Evolutionary conservation across 768 basidiomycete species (phyloP).

Genomic region (Podaxis sp.): DNA sequence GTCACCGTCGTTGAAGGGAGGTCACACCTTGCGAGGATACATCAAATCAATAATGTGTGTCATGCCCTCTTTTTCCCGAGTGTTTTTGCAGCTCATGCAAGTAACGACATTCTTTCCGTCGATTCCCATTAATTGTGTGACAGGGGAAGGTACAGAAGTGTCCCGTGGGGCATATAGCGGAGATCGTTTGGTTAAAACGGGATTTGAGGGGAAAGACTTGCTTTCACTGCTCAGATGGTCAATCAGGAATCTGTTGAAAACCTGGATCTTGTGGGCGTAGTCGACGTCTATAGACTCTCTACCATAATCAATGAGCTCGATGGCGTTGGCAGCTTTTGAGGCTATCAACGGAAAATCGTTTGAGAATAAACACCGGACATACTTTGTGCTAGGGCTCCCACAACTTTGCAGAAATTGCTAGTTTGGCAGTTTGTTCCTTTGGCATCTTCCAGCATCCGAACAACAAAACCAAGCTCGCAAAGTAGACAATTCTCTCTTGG

Average conservation of each 20-base stretch:
- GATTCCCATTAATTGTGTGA: slow-evolving; percentile 84
- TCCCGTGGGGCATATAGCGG: slow-evolving; percentile 12
- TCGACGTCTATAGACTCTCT: slow-evolving; percentile 68
- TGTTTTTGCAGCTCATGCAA: slow-evolving; percentile 70
- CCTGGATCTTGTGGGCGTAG: slow-evolving; percentile 88
- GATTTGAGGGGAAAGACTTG: slow-evolving; percentile 58
- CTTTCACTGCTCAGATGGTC: slow-evolving; percentile 80
- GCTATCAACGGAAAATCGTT: not conserved
- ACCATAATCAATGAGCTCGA: slow-evolving; percentile 88
- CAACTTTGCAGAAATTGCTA: slow-evolving; percentile 94
- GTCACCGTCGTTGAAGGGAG: not conserved
- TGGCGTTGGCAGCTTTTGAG: slow-evolving; percentile 58
- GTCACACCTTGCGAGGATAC: slow-evolving; percentile 77
- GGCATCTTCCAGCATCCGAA: slow-evolving; percentile 95
- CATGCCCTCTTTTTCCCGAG: slow-evolving; percentile 70
- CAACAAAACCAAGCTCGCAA: slow-evolving; percentile 93
- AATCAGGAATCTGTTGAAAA: slow-evolving; percentile 90
- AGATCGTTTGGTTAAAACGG: slow-evolving; percentile 34
- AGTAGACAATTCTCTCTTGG: slow-evolving; percentile 87
- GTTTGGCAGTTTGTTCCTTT: slow-evolving; percentile 92
- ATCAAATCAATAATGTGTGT: slow-evolving; percentile 82
- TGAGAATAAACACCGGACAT: slow-evolving; percentile 3
- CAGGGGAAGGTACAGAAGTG: slow-evolving; percentile 54
- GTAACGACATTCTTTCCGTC: slow-evolving; percentile 70
- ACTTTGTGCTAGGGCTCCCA: slow-evolving; percentile 88